phyloP scores from a whole-genome alignment of 345 rosid genomes.

The Viola odorata region DNA sequence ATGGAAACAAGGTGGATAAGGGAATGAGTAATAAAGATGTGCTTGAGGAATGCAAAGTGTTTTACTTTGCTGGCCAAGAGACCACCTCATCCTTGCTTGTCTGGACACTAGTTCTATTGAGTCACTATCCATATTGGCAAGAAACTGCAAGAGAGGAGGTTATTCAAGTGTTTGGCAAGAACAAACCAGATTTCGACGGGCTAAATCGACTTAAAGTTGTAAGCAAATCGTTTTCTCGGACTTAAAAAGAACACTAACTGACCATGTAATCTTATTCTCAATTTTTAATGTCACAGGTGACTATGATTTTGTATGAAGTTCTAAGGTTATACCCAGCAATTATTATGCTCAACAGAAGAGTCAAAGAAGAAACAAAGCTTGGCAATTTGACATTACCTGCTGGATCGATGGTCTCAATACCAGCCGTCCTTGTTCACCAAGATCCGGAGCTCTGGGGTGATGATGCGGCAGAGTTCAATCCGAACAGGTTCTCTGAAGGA shows the following conservation, averaged over 20 bases:
- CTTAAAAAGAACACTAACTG: no score
- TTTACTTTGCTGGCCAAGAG: conserved; percentile 24
- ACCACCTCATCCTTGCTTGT: conserved; percentile 14
- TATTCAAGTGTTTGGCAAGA: conserved; percentile 9
- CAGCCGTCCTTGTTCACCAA: conserved; percentile 7
- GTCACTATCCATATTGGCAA: conserved; percentile 15
- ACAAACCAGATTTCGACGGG: conserved; percentile 13
- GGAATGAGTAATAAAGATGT: conserved; percentile 39
- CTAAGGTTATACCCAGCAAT: conserved; percentile 15
- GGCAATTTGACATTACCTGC: conserved; percentile 11
- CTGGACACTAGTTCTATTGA: conserved; percentile 21
- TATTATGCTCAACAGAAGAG: background rate
- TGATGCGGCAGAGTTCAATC: background rate
- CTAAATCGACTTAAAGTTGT: conserved; percentile 19
- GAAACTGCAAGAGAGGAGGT: conserved; percentile 17
- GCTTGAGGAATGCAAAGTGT: conserved; percentile 17
- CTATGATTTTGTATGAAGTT: conserved; percentile 22
- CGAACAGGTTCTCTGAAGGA: conserved; percentile 4
- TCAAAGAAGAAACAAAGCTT: conserved; percentile 1
- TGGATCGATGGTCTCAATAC: background rate
- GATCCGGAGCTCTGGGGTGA: conserved; percentile 17
- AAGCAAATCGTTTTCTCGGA: background rate
- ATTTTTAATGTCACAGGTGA: conserved; percentile 7
- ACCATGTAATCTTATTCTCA: background rate
- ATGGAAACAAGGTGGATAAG: background rate